Evolutionary conservation across 1,284 basidiomycete genomes (phyloP).

Genomic region (Phellopilus nigrolimitatus): DNA sequence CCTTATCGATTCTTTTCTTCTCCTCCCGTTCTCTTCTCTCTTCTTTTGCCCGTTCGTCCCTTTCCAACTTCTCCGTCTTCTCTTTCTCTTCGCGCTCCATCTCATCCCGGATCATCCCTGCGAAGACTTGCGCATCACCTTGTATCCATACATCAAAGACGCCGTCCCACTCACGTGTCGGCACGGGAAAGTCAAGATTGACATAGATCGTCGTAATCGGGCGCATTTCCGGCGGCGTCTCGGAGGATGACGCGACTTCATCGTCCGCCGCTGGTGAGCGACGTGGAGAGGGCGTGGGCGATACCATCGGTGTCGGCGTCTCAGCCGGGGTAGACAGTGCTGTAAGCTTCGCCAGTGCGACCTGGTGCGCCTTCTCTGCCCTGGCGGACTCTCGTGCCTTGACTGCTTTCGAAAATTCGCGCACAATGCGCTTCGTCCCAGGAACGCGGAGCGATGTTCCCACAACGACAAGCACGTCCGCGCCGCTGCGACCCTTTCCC

Average conservation of each 20-base stretch:
- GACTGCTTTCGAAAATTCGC: constrained; percentile 85
- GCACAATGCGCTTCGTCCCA: constrained; percentile 89
- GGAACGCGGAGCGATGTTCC: constrained; percentile 89
- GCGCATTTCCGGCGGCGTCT: constrained; percentile 45
- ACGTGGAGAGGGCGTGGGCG: too few relatives aligned
- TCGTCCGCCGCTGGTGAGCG: constrained; percentile 23
- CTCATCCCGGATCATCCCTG: neutral
- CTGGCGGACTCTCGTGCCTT: constrained; percentile 36
- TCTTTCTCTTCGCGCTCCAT: neutral
- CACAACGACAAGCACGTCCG: constrained; percentile 86
- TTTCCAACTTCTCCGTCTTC: too few relatives aligned
- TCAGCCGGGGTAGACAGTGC: constrained; percentile 20
- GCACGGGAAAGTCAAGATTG: constrained; percentile 87
- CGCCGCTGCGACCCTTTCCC: too few relatives aligned
- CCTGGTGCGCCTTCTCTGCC: constrained; percentile 9
- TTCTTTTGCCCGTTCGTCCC: neutral
- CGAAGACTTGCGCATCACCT: constrained; percentile 80
- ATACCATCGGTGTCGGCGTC: constrained; percentile 24
- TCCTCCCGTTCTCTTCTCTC: constrained; percentile 7
- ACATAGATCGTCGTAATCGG: constrained; percentile 77
- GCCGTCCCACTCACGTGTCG: constrained; percentile 82
- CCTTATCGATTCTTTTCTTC: neutral
- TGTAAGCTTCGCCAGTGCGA: constrained; percentile 5
- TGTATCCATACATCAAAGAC: constrained; percentile 91
- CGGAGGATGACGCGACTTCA: constrained; percentile 34